phyloP scores from a whole-genome alignment of 2,329 filamentous ascomycete genomes.

The Pseudofabraea citricarpa region DNA sequence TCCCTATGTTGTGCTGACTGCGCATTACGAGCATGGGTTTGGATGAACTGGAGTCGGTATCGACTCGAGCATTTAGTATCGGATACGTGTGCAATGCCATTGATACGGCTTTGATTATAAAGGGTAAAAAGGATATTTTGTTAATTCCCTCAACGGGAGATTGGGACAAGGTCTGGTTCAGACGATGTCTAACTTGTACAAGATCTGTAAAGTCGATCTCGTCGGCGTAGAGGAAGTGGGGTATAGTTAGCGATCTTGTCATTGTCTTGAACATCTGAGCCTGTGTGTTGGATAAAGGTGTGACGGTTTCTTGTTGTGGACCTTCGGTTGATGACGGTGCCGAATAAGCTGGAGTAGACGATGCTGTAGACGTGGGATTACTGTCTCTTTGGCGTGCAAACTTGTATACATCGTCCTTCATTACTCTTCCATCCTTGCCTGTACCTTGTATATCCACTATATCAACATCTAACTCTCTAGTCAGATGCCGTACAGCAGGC shows the following conservation, averaged over 20 bases:
- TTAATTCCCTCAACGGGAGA: conserved; percentile 35
- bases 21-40: conserved; percentile 77
- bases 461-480: conserved; percentile 72
- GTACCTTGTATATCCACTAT: conserved; percentile 78
- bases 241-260: conserved; percentile 86
- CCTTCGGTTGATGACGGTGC: conserved; percentile 15
- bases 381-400: conserved; percentile 54
- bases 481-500: conserved; percentile 84
- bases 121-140: conserved; percentile 86
- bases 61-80: conserved; percentile 81
- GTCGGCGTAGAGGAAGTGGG: conserved; percentile 93
- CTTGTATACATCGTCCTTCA: conserved; percentile 85
- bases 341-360: conserved; percentile 10
- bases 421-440: conserved; percentile 82
- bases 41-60: conserved; percentile 44
- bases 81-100: conserved; percentile 78
- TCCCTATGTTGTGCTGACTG: conserved; percentile 85
- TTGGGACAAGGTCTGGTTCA: conserved; percentile 60
- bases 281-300: conserved; percentile 73
- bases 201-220: conserved; percentile 79
- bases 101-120: conserved; percentile 94
- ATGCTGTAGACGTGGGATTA: conserved; percentile 16
- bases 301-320: conserved; percentile 61
- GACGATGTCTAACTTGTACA: conserved; percentile 63
- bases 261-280: conserved; percentile 96